These are phyloP conservation scores for Boletus eberwhitei DNA, from an alignment of 768 basidiomycete species.

Conservation along the genomic window DNA sequence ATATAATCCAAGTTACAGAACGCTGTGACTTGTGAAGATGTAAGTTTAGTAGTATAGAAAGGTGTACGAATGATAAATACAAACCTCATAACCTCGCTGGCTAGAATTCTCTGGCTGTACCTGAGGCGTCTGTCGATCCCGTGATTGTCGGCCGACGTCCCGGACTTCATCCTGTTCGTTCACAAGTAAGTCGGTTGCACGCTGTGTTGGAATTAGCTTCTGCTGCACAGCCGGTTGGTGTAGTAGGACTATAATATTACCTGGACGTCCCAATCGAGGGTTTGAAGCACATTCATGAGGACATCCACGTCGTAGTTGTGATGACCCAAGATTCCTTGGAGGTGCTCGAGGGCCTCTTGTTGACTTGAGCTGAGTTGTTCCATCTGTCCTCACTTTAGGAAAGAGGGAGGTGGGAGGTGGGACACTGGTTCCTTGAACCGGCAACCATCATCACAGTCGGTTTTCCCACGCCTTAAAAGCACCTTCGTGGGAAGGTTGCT, in stretches of 20 bases:
- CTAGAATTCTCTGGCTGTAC: not conserved
- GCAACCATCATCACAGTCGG: too few species aligned
- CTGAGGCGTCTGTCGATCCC: not conserved
- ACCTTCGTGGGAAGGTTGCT: too few species aligned
- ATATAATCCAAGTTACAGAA: conserved; percentile 9
- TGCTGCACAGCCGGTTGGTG: not conserved
- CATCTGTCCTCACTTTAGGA: not conserved
- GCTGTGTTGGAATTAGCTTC: not conserved
- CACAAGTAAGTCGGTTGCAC: not conserved
- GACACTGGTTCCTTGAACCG: too few species aligned
- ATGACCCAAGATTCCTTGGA: not conserved
- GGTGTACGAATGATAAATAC: not conserved
- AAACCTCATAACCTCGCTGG: conserved; percentile 6
- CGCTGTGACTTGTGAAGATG: not conserved
- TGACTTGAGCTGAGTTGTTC: not conserved
- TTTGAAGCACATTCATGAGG: not conserved
- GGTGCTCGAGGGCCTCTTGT: not conserved
- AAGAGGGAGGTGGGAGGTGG: not conserved
- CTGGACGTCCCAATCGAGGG: not conserved
- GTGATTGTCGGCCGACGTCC: too few species aligned
- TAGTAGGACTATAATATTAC: not conserved
- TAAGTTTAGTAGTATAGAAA: not conserved
- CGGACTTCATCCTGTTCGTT: not conserved
- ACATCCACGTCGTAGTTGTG: not conserved
- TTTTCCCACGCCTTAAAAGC: too few species aligned